Percentiles rank a stretch among this genome's conserved stretches.
These are phyloP conservation scores for Tricholomella constricta DNA, from an alignment of 768 basidiomycete species.

Conservation along the genomic window DNA sequence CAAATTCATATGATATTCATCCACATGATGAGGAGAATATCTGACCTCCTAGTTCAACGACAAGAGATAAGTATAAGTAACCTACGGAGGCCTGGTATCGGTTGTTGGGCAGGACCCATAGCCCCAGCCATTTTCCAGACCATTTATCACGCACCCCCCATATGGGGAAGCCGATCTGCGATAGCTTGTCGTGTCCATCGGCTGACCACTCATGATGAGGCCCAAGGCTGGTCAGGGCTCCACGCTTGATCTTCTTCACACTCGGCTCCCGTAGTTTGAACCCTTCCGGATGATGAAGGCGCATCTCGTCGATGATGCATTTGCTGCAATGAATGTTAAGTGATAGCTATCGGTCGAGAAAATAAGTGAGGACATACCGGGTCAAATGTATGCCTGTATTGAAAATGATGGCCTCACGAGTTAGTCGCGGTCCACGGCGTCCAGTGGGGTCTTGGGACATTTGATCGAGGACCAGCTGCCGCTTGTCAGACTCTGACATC, in stretches of 20 bases:
- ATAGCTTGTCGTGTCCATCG: slow-evolving; percentile 39
- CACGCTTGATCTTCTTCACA: slow-evolving; percentile 25
- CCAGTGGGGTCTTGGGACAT: slow-evolving; percentile 34
- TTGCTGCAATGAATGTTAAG: slow-evolving; percentile 2
- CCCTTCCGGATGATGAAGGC: slow-evolving; percentile 20
- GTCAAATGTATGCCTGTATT: slow-evolving; percentile 31
- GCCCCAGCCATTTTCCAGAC: slow-evolving; percentile 2
- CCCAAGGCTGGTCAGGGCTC: slow-evolving; percentile 21
- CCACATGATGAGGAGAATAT: background rate
- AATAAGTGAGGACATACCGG: background rate
- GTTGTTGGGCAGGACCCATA: slow-evolving; percentile 14
- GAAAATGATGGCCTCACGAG: slow-evolving; percentile 29
- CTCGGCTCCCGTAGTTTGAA: slow-evolving; percentile 26
- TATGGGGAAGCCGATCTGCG: slow-evolving; percentile 40
- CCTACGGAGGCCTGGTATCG: background rate
- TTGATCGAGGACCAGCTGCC: slow-evolving; percentile 34
- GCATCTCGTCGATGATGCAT: slow-evolving; percentile 21
- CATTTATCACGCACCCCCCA: slow-evolving; percentile 22
- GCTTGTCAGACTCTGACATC: slow-evolving; percentile 24
- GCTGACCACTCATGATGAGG: slow-evolving; percentile 16
- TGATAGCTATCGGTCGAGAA: background rate
- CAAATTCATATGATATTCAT: background rate
- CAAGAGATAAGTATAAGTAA: slow-evolving; percentile 28
- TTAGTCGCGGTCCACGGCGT: slow-evolving; percentile 23
- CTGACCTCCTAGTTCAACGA: slow-evolving; percentile 15